Base-by-base conservation (phyloP, 768 basidiomycete species). In the Tylopilus subfusipes region DNA sequence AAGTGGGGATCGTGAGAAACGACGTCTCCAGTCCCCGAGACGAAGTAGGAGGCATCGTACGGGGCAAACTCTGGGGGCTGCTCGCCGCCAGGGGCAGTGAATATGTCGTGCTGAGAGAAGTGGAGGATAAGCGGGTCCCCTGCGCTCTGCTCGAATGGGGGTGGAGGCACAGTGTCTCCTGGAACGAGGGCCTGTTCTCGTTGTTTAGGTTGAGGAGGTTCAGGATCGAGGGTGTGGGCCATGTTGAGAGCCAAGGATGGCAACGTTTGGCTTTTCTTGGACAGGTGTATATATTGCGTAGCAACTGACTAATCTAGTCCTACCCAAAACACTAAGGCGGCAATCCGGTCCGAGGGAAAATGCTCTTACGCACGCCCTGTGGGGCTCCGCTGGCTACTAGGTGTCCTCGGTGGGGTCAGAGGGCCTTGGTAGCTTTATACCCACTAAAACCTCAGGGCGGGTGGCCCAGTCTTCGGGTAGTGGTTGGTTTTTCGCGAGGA, bases 1-100 rank as follows among this genome's bases (percentile, higher is more conserved):
- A 88, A 67, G 63, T 87, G 85, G 6, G 66, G 72, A 60, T 90
- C 89, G 65, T 90, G 88, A 14, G 87, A 86, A 50, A 90, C 70
- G 55, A 87, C 73, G 43, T 83, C 68, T 3, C 82, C 83, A 39
- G 71, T 53, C 31, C 67, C 67, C 1, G 72, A 72, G 22, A 77
- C 68, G 57, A 81, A 83, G 68, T 74, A 83, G 54, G 85, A 78
- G 19, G 88, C 85, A 14, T 82, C 70, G 63, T 89, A 89, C 0
- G 77, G 79, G 2, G 82, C 65, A 58, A 88, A 90, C 3, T 69
- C 69, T 4, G 87, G 87, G 1, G 87, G 88, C 18, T 78, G 74
- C n/a, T 75, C 77, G 19, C 74, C 74, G 19, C 69, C 73, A 18
- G 59, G 62, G 11, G 66, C 61, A 31, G 63, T 61, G 40, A 55